A percentile compares a stretch with the other conserved stretches of the same genome.
phyloP scores from a whole-genome alignment of 495 filamentous ascomycete genomes.

The Lasiosphaeria miniovina region DNA sequence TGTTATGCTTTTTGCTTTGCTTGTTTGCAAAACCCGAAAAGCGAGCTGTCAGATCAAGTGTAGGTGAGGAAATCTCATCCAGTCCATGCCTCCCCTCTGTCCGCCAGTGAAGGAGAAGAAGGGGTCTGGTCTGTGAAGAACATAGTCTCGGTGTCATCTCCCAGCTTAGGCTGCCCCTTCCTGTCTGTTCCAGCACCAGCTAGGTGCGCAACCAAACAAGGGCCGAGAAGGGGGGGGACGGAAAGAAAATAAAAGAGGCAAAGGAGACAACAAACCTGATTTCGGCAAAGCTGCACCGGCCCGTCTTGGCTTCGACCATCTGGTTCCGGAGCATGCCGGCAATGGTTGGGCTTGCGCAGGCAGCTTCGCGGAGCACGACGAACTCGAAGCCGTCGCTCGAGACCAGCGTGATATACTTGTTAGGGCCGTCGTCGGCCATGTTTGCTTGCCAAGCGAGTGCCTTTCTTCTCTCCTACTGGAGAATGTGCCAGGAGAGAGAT shows the following conservation, averaged over 20 bases:
- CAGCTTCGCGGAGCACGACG: slow-evolving; percentile 72
- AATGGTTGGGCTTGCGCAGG: slow-evolving; percentile 72
- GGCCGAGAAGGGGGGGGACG: no score
- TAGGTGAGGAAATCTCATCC: slow-evolving; percentile 46
- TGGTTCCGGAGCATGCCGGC: slow-evolving; percentile 82
- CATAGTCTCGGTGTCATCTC: slow-evolving; percentile 40
- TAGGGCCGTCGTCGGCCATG: slow-evolving; percentile 16
- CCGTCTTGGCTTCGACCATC: slow-evolving; percentile 67
- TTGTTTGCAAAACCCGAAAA: neutral
- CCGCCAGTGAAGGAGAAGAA: slow-evolving; percentile 1
- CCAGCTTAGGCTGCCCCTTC: slow-evolving; percentile 8
- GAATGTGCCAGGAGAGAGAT: no score
- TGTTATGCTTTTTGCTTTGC: slow-evolving; percentile 2
- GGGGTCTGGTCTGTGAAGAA: slow-evolving; percentile 37
- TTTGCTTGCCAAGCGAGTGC: neutral
- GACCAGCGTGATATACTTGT: slow-evolving; percentile 79
- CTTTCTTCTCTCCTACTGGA: no score
- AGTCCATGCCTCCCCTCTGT: slow-evolving; percentile 26
- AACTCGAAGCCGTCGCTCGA: slow-evolving; percentile 89
- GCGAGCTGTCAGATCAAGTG: slow-evolving; percentile 56
- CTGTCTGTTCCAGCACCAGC: neutral
- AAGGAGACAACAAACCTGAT: slow-evolving; percentile 57
- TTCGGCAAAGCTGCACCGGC: slow-evolving; percentile 64
- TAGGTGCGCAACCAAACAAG: no score
- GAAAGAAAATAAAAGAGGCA: neutral